Evolutionary conservation across 169 alveolate species (phyloP).

Genomic region (Eimeria falciformis): DNA sequence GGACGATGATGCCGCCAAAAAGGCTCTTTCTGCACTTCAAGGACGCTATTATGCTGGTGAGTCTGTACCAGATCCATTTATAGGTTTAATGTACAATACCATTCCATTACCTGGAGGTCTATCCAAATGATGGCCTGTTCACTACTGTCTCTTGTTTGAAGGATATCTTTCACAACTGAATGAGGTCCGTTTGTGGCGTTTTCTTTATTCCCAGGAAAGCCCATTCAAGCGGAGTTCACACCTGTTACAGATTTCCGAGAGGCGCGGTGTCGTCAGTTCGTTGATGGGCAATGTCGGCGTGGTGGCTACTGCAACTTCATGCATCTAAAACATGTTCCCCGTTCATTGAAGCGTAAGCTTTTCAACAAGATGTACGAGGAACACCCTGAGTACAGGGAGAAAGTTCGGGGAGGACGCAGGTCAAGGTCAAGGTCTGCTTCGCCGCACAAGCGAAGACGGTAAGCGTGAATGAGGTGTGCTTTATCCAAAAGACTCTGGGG

Average conservation of each 20-base stretch:
- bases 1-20: constrained; percentile 97
- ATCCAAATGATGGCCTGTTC: too few relatives aligned
- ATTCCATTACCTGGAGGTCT: too few relatives aligned
- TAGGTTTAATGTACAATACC: too few relatives aligned
- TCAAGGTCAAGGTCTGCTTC: constrained; percentile 77
- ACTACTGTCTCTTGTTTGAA: too few relatives aligned
- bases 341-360: constrained; percentile 93
- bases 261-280: constrained; percentile 98
- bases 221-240: constrained; percentile 96
- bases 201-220: constrained; percentile 86
- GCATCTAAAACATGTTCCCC: constrained; percentile 98
- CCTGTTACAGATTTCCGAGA: constrained; percentile 99
- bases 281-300: constrained; percentile 98
- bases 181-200: too few relatives aligned
- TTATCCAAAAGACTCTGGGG: neutral
- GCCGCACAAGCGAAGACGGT: constrained; percentile 59
- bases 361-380: constrained; percentile 97
- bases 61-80: neutral
- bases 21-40: constrained; percentile 93
- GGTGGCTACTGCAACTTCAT: constrained; percentile 97
- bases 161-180: too few relatives aligned
- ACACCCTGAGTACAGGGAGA: constrained; percentile 96
- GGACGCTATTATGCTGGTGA: constrained; percentile 95
- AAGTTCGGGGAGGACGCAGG: constrained; percentile 83
- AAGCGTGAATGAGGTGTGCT: neutral